Conservation (phyloP, 768 basidiomycete species). For the Mycena capillaripes region DNA sequence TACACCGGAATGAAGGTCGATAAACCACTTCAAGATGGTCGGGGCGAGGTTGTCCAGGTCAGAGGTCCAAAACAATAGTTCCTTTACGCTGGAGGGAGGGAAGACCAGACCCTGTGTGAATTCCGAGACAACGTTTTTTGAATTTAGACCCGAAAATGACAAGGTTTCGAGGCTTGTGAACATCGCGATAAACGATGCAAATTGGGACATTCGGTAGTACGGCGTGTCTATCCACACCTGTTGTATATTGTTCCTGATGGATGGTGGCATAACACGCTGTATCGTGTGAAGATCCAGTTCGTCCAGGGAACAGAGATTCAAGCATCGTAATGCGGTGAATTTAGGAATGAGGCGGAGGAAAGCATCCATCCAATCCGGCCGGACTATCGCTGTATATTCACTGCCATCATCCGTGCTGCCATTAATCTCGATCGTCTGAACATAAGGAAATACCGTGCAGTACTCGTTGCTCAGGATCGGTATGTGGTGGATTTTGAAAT, state of each 20-base stretch:
- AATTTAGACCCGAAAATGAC: not conserved
- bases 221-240: not conserved
- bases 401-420: constrained; percentile 2
- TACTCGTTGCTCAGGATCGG: not conserved
- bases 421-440: not conserved
- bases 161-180: not conserved
- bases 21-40: not conserved
- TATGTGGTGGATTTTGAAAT: not conserved
- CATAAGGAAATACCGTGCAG: constrained; percentile 12
- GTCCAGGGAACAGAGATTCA: not conserved
- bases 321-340: not conserved
- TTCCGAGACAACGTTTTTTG: no score
- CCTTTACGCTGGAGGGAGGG: not conserved
- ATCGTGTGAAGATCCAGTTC: not conserved
- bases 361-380: not conserved
- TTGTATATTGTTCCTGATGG: not conserved
- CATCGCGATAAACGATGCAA: not conserved
- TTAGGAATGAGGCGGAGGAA: not conserved
- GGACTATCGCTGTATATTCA: not conserved
- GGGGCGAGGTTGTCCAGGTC: not conserved
- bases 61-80: not conserved
- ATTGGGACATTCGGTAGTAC: not conserved
- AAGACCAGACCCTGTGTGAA: not conserved
- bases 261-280: not conserved
- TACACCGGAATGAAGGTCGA: not conserved